These are phyloP conservation scores for Podospora didyma DNA, from an alignment of 495 filamentous ascomycete genomes.

Conservation along the genomic window DNA sequence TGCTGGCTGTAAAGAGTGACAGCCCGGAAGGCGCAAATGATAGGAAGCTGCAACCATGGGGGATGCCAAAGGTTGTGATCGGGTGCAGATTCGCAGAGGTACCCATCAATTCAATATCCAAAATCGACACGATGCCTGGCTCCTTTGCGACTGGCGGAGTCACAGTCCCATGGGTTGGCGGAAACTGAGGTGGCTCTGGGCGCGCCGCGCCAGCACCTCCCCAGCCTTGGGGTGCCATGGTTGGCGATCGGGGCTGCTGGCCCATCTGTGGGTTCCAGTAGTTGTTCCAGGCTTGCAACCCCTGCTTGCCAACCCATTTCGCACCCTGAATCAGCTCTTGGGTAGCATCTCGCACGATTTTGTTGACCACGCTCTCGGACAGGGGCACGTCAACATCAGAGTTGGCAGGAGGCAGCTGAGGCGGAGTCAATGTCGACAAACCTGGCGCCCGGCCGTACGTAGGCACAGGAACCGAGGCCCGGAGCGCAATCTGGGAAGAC, in stretches of 20 bases:
- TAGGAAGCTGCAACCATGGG: slow-evolving; percentile 84
- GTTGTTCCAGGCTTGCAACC: slow-evolving; percentile 79
- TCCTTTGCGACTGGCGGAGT: slow-evolving; percentile 53
- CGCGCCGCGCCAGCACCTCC: slow-evolving; percentile 28
- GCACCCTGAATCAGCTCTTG: slow-evolving; percentile 89
- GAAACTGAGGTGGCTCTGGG: slow-evolving; percentile 53
- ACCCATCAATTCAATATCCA: slow-evolving; percentile 65
- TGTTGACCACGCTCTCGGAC: slow-evolving; percentile 76
- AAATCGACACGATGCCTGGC: slow-evolving; percentile 75
- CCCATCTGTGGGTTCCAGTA: slow-evolving; percentile 66
- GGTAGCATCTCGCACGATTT: slow-evolving; percentile 79
- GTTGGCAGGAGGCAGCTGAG: slow-evolving; percentile 68
- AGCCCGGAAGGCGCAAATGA: slow-evolving; percentile 85
- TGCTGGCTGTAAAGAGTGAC: slow-evolving; percentile 80
- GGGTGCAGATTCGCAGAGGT: slow-evolving; percentile 54
- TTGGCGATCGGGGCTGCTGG: slow-evolving; percentile 38
- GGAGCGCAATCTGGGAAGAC: slow-evolving; percentile 64
- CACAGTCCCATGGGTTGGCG: slow-evolving; percentile 67
- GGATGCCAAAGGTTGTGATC: slow-evolving; percentile 73
- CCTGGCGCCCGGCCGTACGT: slow-evolving; percentile 57
- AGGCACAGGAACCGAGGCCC: slow-evolving; percentile 50
- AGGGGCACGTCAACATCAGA: slow-evolving; percentile 75
- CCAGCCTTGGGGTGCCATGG: slow-evolving; percentile 27
- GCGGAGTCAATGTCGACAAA: slow-evolving; percentile 64
- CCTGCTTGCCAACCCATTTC: slow-evolving; percentile 81